These are phyloP conservation scores for Lentinula sp. DNA, from an alignment of 768 basidiomycete genomes.

Conservation along the genomic window DNA sequence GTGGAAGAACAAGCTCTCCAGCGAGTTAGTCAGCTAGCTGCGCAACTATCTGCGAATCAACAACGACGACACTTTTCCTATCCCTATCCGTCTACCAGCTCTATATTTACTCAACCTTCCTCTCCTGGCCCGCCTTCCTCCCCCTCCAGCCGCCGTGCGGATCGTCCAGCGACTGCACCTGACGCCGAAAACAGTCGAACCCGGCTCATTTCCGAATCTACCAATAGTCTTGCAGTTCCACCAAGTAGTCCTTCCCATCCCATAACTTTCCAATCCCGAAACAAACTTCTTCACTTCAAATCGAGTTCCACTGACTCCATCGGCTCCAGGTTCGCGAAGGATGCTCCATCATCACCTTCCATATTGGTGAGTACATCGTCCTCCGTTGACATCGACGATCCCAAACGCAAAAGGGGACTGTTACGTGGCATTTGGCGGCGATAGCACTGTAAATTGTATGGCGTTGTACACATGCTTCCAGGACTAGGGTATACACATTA, in stretches of 20 bases:
- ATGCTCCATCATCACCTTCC: conserved; percentile 8
- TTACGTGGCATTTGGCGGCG: conserved; percentile 38
- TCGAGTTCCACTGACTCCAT: conserved; percentile 55
- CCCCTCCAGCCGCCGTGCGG: conserved; percentile 12
- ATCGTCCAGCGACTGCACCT: conserved; percentile 46
- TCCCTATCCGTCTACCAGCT: conserved; percentile 8
- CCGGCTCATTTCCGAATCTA: background rate
- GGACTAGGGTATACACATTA: conserved; percentile 6
- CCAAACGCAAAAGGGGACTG: conserved; percentile 34
- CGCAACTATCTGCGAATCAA: conserved; percentile 26
- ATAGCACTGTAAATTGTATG: conserved; percentile 11
- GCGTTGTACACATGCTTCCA: conserved; percentile 1
- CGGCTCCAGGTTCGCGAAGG: conserved; percentile 22
- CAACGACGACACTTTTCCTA: conserved; percentile 12
- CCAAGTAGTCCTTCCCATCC: conserved; percentile 12
- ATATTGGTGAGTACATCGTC: conserved; percentile 12
- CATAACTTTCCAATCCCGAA: conserved; percentile 13
- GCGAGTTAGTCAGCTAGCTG: conserved; percentile 58
- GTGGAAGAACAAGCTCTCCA: conserved; percentile 65
- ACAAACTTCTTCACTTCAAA: conserved; percentile 31
- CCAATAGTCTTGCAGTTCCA: background rate
- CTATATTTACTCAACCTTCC: background rate
- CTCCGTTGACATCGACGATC: conserved; percentile 30
- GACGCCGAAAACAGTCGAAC: conserved; percentile 20
- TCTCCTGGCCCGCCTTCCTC: conserved; percentile 1